Evolutionary conservation across 495 filamentous ascomycete genomes (phyloP).

Genomic region (Hamigera avellanea): DNA sequence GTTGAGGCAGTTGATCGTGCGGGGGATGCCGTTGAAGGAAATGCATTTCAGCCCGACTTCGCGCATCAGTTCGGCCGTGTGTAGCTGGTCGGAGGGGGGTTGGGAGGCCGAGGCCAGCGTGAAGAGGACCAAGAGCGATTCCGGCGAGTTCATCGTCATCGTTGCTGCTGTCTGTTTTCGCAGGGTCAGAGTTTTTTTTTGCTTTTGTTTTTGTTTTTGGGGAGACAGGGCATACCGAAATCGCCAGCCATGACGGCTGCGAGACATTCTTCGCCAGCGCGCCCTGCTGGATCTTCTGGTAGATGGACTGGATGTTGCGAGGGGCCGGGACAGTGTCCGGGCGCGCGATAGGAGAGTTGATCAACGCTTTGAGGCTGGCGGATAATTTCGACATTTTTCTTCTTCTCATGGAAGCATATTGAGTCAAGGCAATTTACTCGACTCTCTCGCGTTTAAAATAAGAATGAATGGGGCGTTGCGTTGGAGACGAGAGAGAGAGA

Average conservation of each 20-base stretch:
- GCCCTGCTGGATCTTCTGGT: conserved; percentile 43
- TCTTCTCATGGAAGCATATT: too few relatives aligned
- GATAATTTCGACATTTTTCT: conserved; percentile 52
- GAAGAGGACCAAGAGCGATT: conserved; percentile 45
- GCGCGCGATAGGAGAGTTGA: conserved; percentile 54
- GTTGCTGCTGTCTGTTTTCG: conserved; percentile 49
- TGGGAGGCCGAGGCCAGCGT: conserved; percentile 29
- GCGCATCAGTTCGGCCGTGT: conserved; percentile 61
- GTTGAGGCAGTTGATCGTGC: conserved; percentile 66
- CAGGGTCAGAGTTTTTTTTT: conserved; percentile 4
- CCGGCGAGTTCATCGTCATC: conserved; percentile 66
- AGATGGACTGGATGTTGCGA: conserved; percentile 45
- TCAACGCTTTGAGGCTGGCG: conserved; percentile 54
- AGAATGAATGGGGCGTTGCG: too few relatives aligned
- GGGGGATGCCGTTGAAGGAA: conserved; percentile 72
- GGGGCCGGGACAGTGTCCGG: conserved; percentile 56
- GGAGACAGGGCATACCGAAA: conserved; percentile 36
- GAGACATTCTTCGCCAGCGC: conserved; percentile 44
- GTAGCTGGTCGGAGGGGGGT: conserved; percentile 27
- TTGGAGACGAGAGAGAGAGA: too few relatives aligned
- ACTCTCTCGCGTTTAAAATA: too few relatives aligned
- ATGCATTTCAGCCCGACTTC: conserved; percentile 76
- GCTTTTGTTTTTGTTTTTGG: background rate
- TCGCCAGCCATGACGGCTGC: conserved; percentile 49
- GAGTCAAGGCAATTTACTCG: too few relatives aligned